Conservation (phyloP, 2,329 filamentous ascomycete species). For the Lasiodiplodia sp. region DNA sequence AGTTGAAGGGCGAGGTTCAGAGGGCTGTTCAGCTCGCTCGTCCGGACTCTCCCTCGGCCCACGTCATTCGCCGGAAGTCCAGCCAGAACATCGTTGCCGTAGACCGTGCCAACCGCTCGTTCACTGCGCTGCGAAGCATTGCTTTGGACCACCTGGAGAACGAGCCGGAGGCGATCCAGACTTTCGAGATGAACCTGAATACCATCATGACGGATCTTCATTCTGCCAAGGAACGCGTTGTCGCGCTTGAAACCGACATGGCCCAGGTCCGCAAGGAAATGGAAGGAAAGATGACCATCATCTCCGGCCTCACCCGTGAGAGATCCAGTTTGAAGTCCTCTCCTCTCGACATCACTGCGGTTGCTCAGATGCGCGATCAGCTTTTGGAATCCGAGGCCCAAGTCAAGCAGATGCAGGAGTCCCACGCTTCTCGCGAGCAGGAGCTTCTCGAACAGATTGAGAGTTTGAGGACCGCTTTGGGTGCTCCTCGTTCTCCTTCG, state of each 20-base stretch:
- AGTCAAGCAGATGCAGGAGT: conserved; percentile 75
- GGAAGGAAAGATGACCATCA: conserved; percentile 95
- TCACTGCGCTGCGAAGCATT: conserved; percentile 87
- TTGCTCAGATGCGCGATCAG: conserved; percentile 86
- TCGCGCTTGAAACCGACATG: conserved; percentile 86
- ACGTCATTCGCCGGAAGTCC: conserved; percentile 91
- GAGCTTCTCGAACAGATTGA: conserved; percentile 77
- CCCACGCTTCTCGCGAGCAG: conserved; percentile 76
- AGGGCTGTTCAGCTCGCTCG: conserved; percentile 70
- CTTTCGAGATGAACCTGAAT: conserved; percentile 90
- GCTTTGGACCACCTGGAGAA: conserved; percentile 84
- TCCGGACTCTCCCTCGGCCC: conserved; percentile 70
- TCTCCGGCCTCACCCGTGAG: conserved; percentile 91
- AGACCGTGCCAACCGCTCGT: conserved; percentile 89
- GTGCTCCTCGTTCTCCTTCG: conserved; percentile 36
- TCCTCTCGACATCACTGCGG: conserved; percentile 89
- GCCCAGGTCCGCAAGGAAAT: conserved; percentile 89
- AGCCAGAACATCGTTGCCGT: conserved; percentile 87
- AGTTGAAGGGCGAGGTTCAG: conserved; percentile 85
- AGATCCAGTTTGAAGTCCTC: conserved; percentile 85
- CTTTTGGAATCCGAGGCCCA: conserved; percentile 84
- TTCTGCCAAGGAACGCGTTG: conserved; percentile 83
- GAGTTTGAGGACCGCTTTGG: conserved; percentile 66
- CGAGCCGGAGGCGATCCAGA: conserved; percentile 84
- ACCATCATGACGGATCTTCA: conserved; percentile 93